A percentile compares a stretch with the other conserved stretches of the same genome.
These are phyloP conservation scores for Penicillium brevicompactum DNA, from an alignment of 2,329 filamentous ascomycete genomes.

Conservation along the genomic window DNA sequence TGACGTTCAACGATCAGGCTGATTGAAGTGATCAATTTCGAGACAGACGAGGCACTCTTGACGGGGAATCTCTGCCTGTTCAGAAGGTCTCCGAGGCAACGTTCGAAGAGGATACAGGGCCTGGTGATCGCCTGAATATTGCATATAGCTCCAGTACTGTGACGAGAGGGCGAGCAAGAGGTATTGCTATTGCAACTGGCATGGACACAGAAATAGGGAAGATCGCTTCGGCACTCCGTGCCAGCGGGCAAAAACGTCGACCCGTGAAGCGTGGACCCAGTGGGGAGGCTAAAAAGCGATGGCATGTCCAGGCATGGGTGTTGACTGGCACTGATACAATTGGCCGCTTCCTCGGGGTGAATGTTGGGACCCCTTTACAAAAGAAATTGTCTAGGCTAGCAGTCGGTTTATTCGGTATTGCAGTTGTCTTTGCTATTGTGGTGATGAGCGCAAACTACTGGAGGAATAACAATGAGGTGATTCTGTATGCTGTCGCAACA, in stretches of 20 bases:
- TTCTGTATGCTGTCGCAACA: slow-evolving; percentile 63
- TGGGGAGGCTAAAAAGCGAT: slow-evolving; percentile 51
- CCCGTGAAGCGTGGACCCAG: slow-evolving; percentile 51
- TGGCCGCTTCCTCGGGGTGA: slow-evolving; percentile 65
- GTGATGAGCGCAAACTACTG: slow-evolving; percentile 65
- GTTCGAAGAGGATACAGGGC: slow-evolving; percentile 54
- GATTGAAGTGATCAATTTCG: slow-evolving; percentile 65
- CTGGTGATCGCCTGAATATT: slow-evolving; percentile 60
- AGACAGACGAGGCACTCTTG: slow-evolving; percentile 65
- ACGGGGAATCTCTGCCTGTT: slow-evolving; percentile 64
- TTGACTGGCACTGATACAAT: slow-evolving; percentile 57
- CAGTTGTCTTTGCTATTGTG: slow-evolving; percentile 69
- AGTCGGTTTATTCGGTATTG: slow-evolving; percentile 64
- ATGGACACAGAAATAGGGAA: slow-evolving; percentile 64
- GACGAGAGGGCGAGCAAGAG: slow-evolving; percentile 58
- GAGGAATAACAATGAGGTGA: slow-evolving; percentile 54
- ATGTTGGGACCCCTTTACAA: slow-evolving; percentile 68
- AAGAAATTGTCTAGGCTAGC: slow-evolving; percentile 67
- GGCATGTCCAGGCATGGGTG: slow-evolving; percentile 49
- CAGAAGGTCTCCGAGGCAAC: slow-evolving; percentile 48
- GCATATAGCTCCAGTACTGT: slow-evolving; percentile 61
- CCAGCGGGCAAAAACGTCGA: slow-evolving; percentile 53
- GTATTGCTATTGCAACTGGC: slow-evolving; percentile 59
- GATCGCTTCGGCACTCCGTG: slow-evolving; percentile 63
- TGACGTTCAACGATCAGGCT: slow-evolving; percentile 59